Conservation (phyloP, 768 basidiomycete species). For the Exidia glandulosa region DNA sequence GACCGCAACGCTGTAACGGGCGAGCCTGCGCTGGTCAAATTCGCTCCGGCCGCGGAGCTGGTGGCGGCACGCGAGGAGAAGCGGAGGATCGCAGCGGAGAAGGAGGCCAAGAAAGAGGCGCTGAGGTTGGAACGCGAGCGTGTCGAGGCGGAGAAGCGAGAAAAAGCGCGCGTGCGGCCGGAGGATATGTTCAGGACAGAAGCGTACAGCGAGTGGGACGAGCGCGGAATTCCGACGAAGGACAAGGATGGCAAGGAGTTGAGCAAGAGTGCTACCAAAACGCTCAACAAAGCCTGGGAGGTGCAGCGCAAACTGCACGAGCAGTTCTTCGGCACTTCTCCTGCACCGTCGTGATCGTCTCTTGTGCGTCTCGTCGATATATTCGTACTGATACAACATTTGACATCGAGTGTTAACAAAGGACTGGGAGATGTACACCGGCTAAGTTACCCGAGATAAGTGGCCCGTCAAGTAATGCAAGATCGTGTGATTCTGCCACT, state of each 20-base stretch:
- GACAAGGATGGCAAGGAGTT: constrained; percentile 77
- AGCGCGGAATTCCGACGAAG: constrained; percentile 72
- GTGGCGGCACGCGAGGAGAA: constrained; percentile 85
- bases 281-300: constrained; percentile 58
- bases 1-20: constrained; percentile 28
- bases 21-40: constrained; percentile 66
- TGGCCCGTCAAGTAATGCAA: too few species aligned
- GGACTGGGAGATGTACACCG: too few species aligned
- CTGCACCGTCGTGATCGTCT: background rate
- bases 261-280: constrained; percentile 73
- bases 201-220: constrained; percentile 76
- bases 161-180: constrained; percentile 70
- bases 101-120: constrained; percentile 55
- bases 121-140: constrained; percentile 48
- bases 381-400: too few species aligned
- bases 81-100: constrained; percentile 68
- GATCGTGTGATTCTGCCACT: too few species aligned
- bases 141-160: constrained; percentile 52
- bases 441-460: too few species aligned
- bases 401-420: too few species aligned
- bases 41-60: constrained; percentile 73
- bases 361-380: background rate
- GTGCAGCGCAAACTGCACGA: constrained; percentile 71
- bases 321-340: constrained; percentile 29
- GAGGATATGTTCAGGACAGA: constrained; percentile 75